These are phyloP conservation scores for Wallacemonas rigidus DNA, from an alignment of 208 protist species.

Conservation along the genomic window DNA sequence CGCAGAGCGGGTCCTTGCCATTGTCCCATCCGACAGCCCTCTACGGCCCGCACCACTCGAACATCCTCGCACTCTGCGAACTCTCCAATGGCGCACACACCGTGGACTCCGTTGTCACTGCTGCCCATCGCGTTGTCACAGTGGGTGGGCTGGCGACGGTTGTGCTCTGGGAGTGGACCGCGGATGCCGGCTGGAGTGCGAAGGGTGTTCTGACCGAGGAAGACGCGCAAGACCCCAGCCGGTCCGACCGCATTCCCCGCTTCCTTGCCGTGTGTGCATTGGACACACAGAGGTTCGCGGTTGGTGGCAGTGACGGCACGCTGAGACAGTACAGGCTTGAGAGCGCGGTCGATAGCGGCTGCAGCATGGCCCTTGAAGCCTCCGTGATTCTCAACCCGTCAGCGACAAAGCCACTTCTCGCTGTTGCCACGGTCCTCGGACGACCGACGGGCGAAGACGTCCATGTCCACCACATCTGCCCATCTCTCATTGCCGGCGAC, in stretches of 20 bases:
- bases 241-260: slow-evolving; percentile 42
- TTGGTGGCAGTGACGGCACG: slow-evolving; percentile 71
- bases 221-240: background rate
- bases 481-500: slow-evolving; percentile 44
- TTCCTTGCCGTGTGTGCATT: slow-evolving; percentile 56
- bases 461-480: slow-evolving; percentile 14
- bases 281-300: slow-evolving; percentile 25
- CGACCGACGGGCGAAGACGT: background rate
- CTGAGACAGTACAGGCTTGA: slow-evolving; percentile 18
- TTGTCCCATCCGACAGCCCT: slow-evolving; percentile 18
- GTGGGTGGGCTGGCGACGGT: slow-evolving; percentile 57
- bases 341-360: background rate
- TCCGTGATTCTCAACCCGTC: background rate
- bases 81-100: slow-evolving; percentile 10
- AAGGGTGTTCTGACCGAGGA: slow-evolving; percentile 8
- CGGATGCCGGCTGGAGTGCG: slow-evolving; percentile 3
- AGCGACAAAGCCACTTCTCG: slow-evolving; percentile 49
- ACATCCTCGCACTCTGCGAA: slow-evolving; percentile 59
- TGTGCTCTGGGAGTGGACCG: slow-evolving; percentile 46
- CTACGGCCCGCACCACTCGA: slow-evolving; percentile 71
- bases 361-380: background rate
- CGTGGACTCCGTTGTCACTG: background rate
- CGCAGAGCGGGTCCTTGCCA: background rate
- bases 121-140: slow-evolving; percentile 46
- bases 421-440: slow-evolving; percentile 17